A percentile compares a stretch with the other conserved stretches of the same genome.
These are phyloP conservation scores for Mycena olivaceomarginata DNA, from an alignment of 768 basidiomycete species.

Conservation along the genomic window DNA sequence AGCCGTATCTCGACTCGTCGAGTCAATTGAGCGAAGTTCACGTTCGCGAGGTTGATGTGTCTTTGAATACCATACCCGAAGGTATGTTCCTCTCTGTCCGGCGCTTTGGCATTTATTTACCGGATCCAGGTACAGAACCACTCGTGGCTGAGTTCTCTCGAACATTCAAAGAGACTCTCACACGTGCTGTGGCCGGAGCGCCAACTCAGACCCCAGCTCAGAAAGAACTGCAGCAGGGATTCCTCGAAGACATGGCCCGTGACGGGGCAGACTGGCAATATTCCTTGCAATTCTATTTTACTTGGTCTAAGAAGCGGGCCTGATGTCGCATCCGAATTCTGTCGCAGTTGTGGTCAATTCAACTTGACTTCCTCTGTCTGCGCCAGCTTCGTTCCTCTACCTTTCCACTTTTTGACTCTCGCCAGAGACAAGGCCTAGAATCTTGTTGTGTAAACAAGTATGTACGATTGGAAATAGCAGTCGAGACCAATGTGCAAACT, in stretches of 20 bases:
- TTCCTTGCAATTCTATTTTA: slow-evolving; percentile 26
- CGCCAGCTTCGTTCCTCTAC: background rate
- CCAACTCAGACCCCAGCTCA: background rate
- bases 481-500: no score
- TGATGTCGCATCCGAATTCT: background rate
- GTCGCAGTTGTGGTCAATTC: background rate
- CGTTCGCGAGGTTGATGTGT: slow-evolving; percentile 22
- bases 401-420: background rate
- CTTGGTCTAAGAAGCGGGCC: slow-evolving; percentile 13
- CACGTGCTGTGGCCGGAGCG: slow-evolving; percentile 18
- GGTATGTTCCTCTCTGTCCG: background rate
- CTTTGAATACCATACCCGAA: slow-evolving; percentile 17
- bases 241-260: slow-evolving; percentile 21
- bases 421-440: background rate
- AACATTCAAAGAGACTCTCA: slow-evolving; percentile 19
- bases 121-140: slow-evolving; percentile 12
- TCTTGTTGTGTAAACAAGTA: background rate
- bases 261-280: slow-evolving; percentile 21
- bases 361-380: background rate
- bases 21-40: slow-evolving; percentile 10
- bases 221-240: slow-evolving; percentile 24
- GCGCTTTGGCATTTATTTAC: background rate
- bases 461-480: background rate
- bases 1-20: slow-evolving; percentile 24
- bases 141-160: slow-evolving; percentile 6